Percentiles rank a stretch among this genome's conserved stretches.
Conservation (phyloP, 164 flowering plant genomes). For the Aristolochia californica region DNA sequence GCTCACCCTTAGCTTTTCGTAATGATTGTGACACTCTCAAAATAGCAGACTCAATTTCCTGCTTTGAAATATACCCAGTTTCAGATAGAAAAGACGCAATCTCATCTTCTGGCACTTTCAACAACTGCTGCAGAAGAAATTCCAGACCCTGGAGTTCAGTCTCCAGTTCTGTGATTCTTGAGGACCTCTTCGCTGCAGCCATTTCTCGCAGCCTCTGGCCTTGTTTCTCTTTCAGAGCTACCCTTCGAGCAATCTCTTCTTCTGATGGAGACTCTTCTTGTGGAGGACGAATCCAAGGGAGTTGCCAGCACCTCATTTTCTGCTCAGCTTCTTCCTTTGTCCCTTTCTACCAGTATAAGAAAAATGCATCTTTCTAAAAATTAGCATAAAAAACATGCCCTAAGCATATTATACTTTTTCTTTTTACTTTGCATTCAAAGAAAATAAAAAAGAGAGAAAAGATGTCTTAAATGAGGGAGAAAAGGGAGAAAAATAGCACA, state of each 20-base stretch:
- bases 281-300: slow-evolving; percentile 82
- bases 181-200: slow-evolving; percentile 90
- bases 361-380: not conserved
- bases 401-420: too few species aligned
- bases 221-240: slow-evolving; percentile 86
- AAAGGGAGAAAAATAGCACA: not conserved
- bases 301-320: slow-evolving; percentile 86
- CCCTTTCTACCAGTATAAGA: slow-evolving; percentile 44
- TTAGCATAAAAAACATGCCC: not conserved
- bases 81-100: slow-evolving; percentile 49
- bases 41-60: slow-evolving; percentile 65
- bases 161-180: slow-evolving; percentile 77
- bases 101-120: slow-evolving; percentile 48
- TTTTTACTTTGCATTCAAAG: not conserved
- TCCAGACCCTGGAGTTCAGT: slow-evolving; percentile 69
- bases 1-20: slow-evolving; percentile 63
- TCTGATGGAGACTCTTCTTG: slow-evolving; percentile 74
- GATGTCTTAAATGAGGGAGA: not conserved
- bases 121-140: slow-evolving; percentile 64
- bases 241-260: slow-evolving; percentile 92
- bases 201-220: slow-evolving; percentile 87
- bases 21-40: slow-evolving; percentile 53
- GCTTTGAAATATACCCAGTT: slow-evolving; percentile 74
- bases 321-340: slow-evolving; percentile 80
- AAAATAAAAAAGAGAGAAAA: not conserved